Evolutionary conservation across 345 rosid genomes (phyloP), one percentile per base, ranked within the genome.

Genomic region (Boechera retrofracta): DNA sequence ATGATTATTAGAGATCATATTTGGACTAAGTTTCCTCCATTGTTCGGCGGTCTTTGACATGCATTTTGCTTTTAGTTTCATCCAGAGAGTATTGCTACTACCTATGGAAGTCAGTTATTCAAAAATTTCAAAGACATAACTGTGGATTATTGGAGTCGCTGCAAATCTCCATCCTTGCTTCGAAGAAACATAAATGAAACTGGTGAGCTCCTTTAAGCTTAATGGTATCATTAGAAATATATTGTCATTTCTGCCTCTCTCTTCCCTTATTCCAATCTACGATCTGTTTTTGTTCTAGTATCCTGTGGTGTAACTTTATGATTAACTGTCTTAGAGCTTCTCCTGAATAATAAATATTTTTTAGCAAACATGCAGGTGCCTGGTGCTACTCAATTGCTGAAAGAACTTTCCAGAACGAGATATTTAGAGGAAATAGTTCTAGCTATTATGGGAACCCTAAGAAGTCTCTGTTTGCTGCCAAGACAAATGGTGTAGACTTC

Each of bases 51-150:
- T 64, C n/a, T 56, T 75, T 85, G 70, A 79, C 69, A 78, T 73
- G 59, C 68, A 64, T 78, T 77, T 39, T 51, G 49, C 59, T 72
- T 64, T 54, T 86, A 94, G 97, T 94, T 94, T 89, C 98, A 94
- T 82, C 98, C 98, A 10, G 98, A 92, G 80, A 94, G 98, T 81
- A 85, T 94, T 80, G 99, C 98, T 31, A 94, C 98, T 53, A 75
- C 79, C 63, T 80, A 90, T 58, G 97, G 99, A 58, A 90, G 85
- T 70, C 87, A 84, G 75, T 78, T 94, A 66, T 90, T 94, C 71
- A 80, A 84, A 73, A 94, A 94, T 84, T 94, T 94, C 56, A 87
- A 87, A 83, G 84, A 81, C 67, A 83, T 90, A 63, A 94, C 98
- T 10, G 82, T 79, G 67, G 89, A 89, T 69, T 88, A 88, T 81